These are phyloP conservation scores for Aphanomyces invadans DNA, from an alignment of 352 stramenopile species.

Conservation along the genomic window DNA sequence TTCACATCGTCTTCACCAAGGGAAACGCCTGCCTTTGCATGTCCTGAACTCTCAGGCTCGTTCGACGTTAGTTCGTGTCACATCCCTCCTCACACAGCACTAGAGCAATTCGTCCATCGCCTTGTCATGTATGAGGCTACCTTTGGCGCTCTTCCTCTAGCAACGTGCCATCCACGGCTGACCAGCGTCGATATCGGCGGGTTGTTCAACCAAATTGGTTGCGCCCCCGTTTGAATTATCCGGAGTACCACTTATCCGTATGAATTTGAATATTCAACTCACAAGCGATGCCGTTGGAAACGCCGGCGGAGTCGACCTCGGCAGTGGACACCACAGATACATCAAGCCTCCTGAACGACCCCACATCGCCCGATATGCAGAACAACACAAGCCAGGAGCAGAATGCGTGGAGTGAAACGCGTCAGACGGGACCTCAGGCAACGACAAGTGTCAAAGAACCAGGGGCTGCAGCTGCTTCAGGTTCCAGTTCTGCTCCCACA, in stretches of 20 bases:
- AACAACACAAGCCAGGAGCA: neutral
- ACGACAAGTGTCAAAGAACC: neutral
- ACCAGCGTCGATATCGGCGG: too few species aligned
- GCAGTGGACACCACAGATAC: neutral
- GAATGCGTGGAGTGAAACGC: neutral
- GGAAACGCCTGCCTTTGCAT: too few species aligned
- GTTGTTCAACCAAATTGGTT: too few species aligned
- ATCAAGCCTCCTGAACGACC: neutral
- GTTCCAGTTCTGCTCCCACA: neutral
- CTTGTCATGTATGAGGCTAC: too few species aligned
- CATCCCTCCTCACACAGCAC: too few species aligned
- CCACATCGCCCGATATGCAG: neutral
- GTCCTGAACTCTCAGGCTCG: too few species aligned
- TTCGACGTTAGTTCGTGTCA: too few species aligned
- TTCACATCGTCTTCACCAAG: too few species aligned
- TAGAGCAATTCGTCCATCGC: too few species aligned
- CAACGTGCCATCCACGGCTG: too few species aligned
- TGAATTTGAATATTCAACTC: constrained; percentile 6
- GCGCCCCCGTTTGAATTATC: too few species aligned
- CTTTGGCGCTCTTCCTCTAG: too few species aligned
- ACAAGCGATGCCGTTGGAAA: neutral
- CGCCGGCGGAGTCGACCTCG: neutral
- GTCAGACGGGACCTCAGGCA: neutral
- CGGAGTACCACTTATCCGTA: constrained; percentile 5
- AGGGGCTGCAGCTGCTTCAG: neutral